Evolutionary conservation across 371 early-diverging fungal genomes (phyloP), one percentile per base, ranked within the genome.

Genomic region (Haplosporangium sp.): DNA sequence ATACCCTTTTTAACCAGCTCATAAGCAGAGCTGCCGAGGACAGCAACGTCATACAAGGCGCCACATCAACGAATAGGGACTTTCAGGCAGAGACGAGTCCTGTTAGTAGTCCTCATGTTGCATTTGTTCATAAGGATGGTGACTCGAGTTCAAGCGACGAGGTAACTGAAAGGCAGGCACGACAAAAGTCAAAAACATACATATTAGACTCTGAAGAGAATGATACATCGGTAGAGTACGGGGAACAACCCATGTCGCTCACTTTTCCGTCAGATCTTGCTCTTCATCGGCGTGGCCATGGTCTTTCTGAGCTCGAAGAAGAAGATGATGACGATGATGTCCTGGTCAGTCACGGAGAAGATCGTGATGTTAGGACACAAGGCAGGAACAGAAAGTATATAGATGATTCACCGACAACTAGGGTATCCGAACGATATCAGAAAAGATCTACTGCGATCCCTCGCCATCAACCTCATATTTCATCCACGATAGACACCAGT

Each of bases 201-300:
- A 45, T 57, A 10, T 15, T 38, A 35, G 63, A 67, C 20, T 61
- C 65, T 13, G 68, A 71, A 7, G 76, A 58, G 11, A 50, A 64
- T 39, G 71, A 67, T 9, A 42, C 60, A 11, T 45, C 68, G 0
- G 17, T 40, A 4, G 74, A 60, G 1, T 60, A 35, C 66, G 66
- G 19, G 6, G 40, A 48, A 3, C 66, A 45, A 1, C 65, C 60
- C 1, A 55, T 67, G 55, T 81, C 81, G 0, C 75, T 60, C 11
- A 81, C 75, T 4, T 74, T 81, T 50, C 81, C 81, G 7, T 81
- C 81, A 5, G 81, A 81, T 11, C 45, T 74, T 34, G 75, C 75
- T 9, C 65, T 81, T 45, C 55, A 60, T 47, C 67, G 65, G 11
- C 81, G 72, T 4, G 72, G 74, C 15, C 67, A 67, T n/a, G 42